phyloP scores from a whole-genome alignment of 148 eudicot species.

The Silene latifolia region DNA sequence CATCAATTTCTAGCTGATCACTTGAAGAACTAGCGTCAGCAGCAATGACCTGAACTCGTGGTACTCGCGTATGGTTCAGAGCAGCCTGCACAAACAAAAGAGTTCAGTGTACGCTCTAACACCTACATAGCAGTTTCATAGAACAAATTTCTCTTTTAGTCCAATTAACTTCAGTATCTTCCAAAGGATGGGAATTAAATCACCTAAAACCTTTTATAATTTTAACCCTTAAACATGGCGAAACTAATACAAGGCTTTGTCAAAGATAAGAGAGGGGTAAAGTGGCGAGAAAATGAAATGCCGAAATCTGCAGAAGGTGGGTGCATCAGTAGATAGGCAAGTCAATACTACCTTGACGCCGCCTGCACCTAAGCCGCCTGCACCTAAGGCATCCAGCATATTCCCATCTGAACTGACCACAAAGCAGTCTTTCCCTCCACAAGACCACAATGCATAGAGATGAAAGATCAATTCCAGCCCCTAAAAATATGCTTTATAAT shows the following conservation, averaged over 20 bases:
- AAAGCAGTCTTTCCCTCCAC: slow-evolving; percentile 77
- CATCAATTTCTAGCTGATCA: slow-evolving; percentile 80
- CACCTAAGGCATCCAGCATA: slow-evolving; percentile 84
- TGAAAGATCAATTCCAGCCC: slow-evolving; percentile 87
- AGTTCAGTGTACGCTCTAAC: too few species aligned
- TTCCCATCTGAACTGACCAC: slow-evolving; percentile 92
- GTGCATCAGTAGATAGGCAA: background rate
- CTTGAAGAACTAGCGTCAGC: slow-evolving; percentile 44
- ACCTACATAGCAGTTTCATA: too few species aligned
- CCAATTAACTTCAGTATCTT: too few species aligned
- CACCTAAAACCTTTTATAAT: too few species aligned
- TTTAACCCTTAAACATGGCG: background rate
- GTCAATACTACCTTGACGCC: slow-evolving; percentile 71
- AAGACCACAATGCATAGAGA: slow-evolving; percentile 73
- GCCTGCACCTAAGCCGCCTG: too few species aligned
- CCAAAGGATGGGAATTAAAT: background rate
- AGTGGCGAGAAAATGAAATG: background rate
- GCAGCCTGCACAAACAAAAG: slow-evolving; percentile 56
- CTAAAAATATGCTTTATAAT: slow-evolving; percentile 29
- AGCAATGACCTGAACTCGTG: slow-evolving; percentile 66
- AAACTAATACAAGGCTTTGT: background rate
- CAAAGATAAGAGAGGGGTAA: background rate
- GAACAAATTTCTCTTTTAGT: too few species aligned
- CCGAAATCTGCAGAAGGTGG: background rate
- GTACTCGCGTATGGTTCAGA: slow-evolving; percentile 74